These are phyloP conservation scores for Rossbeevera mucosa DNA, from an alignment of 768 basidiomycete genomes.

Conservation along the genomic window DNA sequence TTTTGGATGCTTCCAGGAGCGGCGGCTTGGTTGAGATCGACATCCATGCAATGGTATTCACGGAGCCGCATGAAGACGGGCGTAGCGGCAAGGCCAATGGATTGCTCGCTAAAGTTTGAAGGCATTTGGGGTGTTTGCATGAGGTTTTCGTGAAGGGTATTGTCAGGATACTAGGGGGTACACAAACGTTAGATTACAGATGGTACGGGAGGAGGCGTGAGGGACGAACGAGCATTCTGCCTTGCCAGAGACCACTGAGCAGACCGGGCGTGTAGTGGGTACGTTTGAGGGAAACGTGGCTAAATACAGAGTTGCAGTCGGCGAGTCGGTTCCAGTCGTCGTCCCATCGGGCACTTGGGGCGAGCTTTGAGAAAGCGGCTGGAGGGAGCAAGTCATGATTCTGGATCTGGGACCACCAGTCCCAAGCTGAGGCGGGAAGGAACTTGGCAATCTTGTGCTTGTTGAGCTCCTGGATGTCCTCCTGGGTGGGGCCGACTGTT, in stretches of 20 bases:
- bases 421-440: constrained; percentile 7
- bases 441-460: constrained; percentile 36
- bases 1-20: constrained; percentile 36
- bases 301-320: constrained; percentile 40
- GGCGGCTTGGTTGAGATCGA: constrained; percentile 31
- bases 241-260: constrained; percentile 58
- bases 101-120: constrained; percentile 32
- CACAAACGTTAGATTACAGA: neutral
- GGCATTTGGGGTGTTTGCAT: constrained; percentile 24
- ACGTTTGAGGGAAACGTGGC: constrained; percentile 25
- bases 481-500: constrained; percentile 44
- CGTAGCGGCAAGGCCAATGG: constrained; percentile 36
- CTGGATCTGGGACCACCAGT: constrained; percentile 22
- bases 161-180: constrained; percentile 20
- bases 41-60: constrained; percentile 49
- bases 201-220: neutral
- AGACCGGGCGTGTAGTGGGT: constrained; percentile 46
- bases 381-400: constrained; percentile 19
- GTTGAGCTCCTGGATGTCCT: constrained; percentile 59
- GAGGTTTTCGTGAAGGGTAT: constrained; percentile 12
- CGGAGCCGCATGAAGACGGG: constrained; percentile 57
- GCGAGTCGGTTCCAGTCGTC: constrained; percentile 53
- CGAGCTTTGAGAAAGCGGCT: constrained; percentile 23
- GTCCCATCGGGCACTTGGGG: constrained; percentile 48
- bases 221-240: constrained; percentile 54